Base-by-base conservation (phyloP, 441 rosid species). In the Monsonia emarginata region DNA sequence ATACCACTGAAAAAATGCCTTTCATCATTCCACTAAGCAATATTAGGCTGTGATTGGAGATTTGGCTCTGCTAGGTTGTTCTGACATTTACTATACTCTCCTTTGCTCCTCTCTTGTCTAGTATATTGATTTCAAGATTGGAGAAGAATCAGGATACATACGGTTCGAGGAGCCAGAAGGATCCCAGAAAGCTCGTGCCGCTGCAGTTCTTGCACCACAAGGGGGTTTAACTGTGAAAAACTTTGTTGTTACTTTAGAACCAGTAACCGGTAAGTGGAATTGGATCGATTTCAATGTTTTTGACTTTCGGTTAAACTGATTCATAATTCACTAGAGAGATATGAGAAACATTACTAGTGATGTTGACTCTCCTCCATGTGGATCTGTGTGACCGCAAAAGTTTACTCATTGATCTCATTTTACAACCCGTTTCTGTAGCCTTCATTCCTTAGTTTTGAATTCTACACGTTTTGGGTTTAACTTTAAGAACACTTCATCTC, bases 131-230 rank as follows among this genome's bases (percentile, higher is more conserved):
- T 94, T 89, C 88, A 86, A 75, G 74, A 84, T 87, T 66, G 98
- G 98, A 79, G 91, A 83, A 2, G 79, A 78, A 32, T 83, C 88
- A 0, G 98, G 98, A 56, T 85, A 83, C 69, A 71, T 89, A 65
- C 73, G 98, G 79, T 94, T 88, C 76, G 95, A 89, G 58, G 80
- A 77, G 76, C 89, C 98, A 56, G 97, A 91, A 78, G 96, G 77
- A 70, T 85, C 91, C 26, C 96, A 89, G 72, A 94, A 88, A 69
- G 97, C 97, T 64, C 95, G 95, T 36, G 95, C 96, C 65, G 96
- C 95, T 63, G 97, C 95, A 26, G 97, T 85, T 57, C 79, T 91
- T 67, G 85, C 97, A 63, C 74, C 84, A 75, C 94, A 87, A 81
- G 96, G 85, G 28, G 98, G 97, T 52, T 72, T 94, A 60, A 10